phyloP scores from a whole-genome alignment of 2,329 filamentous ascomycete species.

The Aspergillus aculeatus region DNA sequence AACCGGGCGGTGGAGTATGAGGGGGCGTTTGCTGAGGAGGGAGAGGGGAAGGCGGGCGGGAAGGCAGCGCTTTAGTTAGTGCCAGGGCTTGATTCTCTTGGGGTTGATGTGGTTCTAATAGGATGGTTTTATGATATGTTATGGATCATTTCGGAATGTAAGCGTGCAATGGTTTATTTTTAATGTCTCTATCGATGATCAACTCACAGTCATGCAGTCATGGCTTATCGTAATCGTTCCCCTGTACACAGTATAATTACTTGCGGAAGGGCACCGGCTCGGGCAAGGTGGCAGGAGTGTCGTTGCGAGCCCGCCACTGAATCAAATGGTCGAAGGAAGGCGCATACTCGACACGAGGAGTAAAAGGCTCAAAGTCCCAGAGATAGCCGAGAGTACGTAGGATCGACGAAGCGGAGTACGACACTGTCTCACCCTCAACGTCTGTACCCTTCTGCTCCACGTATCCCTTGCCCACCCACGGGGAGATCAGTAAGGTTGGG shows the following conservation, averaged over 20 bases:
- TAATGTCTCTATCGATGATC: background rate
- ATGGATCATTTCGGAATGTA: no score
- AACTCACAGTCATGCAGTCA: background rate
- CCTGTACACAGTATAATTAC: background rate
- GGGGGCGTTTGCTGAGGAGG: background rate
- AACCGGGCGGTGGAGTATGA: background rate
- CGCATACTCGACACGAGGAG: conserved; percentile 25
- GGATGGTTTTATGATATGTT: no score
- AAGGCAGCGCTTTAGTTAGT: background rate
- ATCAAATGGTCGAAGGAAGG: conserved; percentile 35
- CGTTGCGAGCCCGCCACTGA: conserved; percentile 12
- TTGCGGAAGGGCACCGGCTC: conserved; percentile 12
- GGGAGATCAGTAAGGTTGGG: conserved; percentile 32
- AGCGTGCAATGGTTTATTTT: no score
- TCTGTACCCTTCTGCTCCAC: conserved; percentile 33
- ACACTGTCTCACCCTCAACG: conserved; percentile 21
- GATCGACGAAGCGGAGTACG: conserved; percentile 31
- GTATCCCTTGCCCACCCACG: conserved; percentile 29
- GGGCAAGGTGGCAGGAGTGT: conserved; percentile 26
- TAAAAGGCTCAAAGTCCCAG: conserved; percentile 37
- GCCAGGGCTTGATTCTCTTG: no score
- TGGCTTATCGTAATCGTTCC: background rate
- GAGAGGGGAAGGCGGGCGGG: background rate
- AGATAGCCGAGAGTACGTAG: conserved; percentile 34
- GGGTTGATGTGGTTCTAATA: no score